A percentile compares a stretch with the other conserved stretches of the same genome.
Conservation (phyloP, 2,329 filamentous ascomycete species). For the Tolypocladium nubicola region DNA sequence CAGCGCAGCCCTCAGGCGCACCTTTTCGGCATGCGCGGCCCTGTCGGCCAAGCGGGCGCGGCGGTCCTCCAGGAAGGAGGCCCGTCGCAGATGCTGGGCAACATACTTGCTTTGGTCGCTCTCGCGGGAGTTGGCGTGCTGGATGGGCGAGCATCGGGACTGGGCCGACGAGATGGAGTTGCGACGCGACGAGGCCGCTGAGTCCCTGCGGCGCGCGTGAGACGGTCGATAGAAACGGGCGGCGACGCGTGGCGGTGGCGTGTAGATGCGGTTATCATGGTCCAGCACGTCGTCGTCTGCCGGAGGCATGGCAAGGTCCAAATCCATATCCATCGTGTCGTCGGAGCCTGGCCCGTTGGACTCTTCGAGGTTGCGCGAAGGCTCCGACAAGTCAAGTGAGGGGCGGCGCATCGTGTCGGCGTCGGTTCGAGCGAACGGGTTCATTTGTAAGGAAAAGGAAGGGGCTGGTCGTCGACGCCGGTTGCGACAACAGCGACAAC, state of each 20-base stretch:
- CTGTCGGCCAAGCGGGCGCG: conserved; percentile 71
- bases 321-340: conserved; percentile 18
- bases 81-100: conserved; percentile 68
- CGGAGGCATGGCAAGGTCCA: conserved; percentile 28
- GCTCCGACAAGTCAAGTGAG: conserved; percentile 29
- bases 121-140: conserved; percentile 38
- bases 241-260: conserved; percentile 66
- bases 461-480: not conserved
- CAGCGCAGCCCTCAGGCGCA: conserved; percentile 63
- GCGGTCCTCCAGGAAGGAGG: conserved; percentile 70
- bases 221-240: conserved; percentile 65
- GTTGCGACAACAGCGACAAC: not conserved
- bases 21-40: conserved; percentile 74
- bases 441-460: not conserved
- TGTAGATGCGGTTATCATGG: conserved; percentile 29
- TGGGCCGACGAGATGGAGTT: conserved; percentile 72
- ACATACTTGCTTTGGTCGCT: conserved; percentile 65
- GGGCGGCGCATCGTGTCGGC: conserved; percentile 29
- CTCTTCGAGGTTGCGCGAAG: conserved; percentile 28
- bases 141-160: conserved; percentile 53
- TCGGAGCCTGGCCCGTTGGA: conserved; percentile 17
- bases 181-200: conserved; percentile 66
- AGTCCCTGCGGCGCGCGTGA: conserved; percentile 60
- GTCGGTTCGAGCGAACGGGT: not conserved
- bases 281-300: conserved; percentile 24